phyloP scores from a whole-genome alignment of 2,329 filamentous ascomycete species.

The Pseudocercospora cruenta region DNA sequence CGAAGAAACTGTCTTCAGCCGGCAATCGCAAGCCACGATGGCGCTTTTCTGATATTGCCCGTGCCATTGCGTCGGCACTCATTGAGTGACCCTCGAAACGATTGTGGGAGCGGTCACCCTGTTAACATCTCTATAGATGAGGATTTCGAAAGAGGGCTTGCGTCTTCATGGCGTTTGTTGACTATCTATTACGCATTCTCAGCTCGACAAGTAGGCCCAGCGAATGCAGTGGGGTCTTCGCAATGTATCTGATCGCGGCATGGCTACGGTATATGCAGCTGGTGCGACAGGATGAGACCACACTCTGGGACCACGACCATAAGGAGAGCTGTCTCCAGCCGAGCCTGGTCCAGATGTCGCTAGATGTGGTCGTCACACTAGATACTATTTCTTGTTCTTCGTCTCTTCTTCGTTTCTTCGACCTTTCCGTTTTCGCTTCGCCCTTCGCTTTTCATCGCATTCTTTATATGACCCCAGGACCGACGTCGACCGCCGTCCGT shows the following conservation, averaged over 20 bases:
- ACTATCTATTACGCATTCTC: neutral
- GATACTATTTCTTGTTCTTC: neutral
- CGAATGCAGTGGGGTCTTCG: neutral
- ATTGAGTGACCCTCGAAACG: neutral
- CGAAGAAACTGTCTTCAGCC: neutral
- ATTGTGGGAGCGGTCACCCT: neutral
- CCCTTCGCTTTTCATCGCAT: neutral
- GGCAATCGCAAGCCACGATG: conserved; percentile 4
- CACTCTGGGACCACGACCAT: neutral
- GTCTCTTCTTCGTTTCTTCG: conserved; percentile 4
- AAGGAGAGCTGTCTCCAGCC: conserved; percentile 10
- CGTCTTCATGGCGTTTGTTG: neutral
- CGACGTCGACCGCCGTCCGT: neutral
- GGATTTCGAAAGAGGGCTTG: neutral
- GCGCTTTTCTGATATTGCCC: neutral
- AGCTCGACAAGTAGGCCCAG: neutral
- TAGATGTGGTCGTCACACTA: neutral
- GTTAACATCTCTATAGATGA: neutral
- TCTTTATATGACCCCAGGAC: neutral
- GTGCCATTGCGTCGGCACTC: neutral
- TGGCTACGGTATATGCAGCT: conserved; percentile 10
- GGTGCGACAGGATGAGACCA: conserved; percentile 15
- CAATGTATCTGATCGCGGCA: conserved; percentile 1
- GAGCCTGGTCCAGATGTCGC: conserved; percentile 10
- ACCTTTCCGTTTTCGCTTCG: conserved; percentile 1